Conservation (phyloP, 2,329 filamentous ascomycete species). For the Lecanoromycetidae sp. region DNA sequence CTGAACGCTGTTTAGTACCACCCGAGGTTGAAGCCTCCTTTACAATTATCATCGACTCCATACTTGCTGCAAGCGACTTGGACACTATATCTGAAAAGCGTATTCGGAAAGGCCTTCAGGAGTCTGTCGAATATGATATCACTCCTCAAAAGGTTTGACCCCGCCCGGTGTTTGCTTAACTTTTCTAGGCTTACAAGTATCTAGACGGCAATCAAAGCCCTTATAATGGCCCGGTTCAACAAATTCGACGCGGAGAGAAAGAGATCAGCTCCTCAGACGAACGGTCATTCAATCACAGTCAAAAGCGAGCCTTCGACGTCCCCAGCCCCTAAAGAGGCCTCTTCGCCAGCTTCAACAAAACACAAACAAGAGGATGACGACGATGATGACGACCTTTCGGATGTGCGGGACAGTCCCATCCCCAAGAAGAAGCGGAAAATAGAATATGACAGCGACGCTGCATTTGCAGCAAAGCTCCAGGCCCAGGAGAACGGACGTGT, state of each 20-base stretch:
- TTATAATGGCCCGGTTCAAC: conserved; percentile 66
- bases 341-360: conserved; percentile 25
- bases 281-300: conserved; percentile 3
- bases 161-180: neutral
- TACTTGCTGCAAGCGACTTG: conserved; percentile 48
- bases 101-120: conserved; percentile 52
- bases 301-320: conserved; percentile 3
- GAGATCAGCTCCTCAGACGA: conserved; percentile 21
- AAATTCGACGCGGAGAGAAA: conserved; percentile 45
- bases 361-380: conserved; percentile 33
- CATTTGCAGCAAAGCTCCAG: conserved; percentile 75
- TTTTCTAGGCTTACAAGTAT: conserved; percentile 4
- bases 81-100: conserved; percentile 54
- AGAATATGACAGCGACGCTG: conserved; percentile 70
- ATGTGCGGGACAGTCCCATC: conserved; percentile 29
- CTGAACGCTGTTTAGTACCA: conserved; percentile 32
- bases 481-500: conserved; percentile 76
- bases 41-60: conserved; percentile 49
- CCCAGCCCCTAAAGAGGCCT: conserved; percentile 22
- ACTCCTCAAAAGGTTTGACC: conserved; percentile 46
- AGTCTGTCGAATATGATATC: conserved; percentile 48
- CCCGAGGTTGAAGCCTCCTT: conserved; percentile 39
- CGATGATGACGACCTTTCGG: conserved; percentile 31
- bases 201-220: conserved; percentile 55
- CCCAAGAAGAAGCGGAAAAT: conserved; percentile 49